phyloP scores from a whole-genome alignment of 106 monocot genomes.

The Platanthera zijinensis region DNA sequence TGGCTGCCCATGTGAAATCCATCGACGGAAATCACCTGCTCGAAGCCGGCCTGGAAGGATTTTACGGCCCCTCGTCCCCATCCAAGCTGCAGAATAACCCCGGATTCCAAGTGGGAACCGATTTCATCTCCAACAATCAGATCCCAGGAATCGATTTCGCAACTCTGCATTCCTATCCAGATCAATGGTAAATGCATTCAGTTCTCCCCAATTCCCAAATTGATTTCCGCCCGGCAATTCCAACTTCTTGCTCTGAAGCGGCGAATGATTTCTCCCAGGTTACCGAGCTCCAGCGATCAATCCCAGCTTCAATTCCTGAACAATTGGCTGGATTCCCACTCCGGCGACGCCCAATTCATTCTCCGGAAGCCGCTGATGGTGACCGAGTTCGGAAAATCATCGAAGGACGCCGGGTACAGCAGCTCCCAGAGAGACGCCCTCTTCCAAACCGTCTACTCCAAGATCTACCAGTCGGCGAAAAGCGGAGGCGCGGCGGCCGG shows the following conservation, averaged over 20 bases:
- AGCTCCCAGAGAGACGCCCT: constrained; percentile 44
- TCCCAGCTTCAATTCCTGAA: constrained; percentile 52
- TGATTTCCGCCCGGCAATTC: neutral
- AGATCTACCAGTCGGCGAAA: constrained; percentile 65
- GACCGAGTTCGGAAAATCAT: constrained; percentile 84
- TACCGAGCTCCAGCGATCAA: constrained; percentile 40
- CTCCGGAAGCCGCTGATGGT: constrained; percentile 67
- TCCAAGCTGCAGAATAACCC: constrained; percentile 17
- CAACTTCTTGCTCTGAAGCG: neutral
- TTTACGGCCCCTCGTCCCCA: constrained; percentile 36
- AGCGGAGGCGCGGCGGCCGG: constrained; percentile 61
- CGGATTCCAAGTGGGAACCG: constrained; percentile 57
- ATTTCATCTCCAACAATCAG: constrained; percentile 77
- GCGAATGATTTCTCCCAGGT: constrained; percentile 22
- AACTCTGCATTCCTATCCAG: constrained; percentile 80
- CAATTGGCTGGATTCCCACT: constrained; percentile 74
- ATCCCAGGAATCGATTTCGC: constrained; percentile 73
- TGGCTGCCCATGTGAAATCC: constrained; percentile 82
- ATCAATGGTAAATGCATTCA: constrained; percentile 49
- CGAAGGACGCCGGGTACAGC: constrained; percentile 68
- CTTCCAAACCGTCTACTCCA: constrained; percentile 49
- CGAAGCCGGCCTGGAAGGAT: constrained; percentile 73
- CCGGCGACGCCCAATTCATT: constrained; percentile 37
- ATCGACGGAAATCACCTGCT: constrained; percentile 66
- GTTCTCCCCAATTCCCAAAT: neutral